These are phyloP conservation scores for Carallia pectinifolia DNA, from an alignment of 345 rosid genomes.

Conservation along the genomic window DNA sequence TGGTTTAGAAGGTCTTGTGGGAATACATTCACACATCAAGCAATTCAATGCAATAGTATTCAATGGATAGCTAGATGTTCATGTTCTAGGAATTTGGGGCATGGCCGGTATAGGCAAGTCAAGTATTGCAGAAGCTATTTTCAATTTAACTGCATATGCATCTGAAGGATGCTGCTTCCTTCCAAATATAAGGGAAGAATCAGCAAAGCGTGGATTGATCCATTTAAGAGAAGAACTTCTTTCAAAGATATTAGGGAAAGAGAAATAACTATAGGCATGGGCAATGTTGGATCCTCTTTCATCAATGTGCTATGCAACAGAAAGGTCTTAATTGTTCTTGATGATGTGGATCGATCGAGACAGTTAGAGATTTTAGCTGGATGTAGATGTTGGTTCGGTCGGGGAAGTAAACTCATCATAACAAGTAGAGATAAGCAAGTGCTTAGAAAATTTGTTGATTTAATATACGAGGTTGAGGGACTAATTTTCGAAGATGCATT, in stretches of 20 bases:
- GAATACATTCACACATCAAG: constrained; percentile 8
- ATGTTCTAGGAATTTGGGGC: constrained; percentile 18
- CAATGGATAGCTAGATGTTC: not conserved
- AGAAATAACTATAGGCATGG: not conserved
- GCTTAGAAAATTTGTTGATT: constrained; percentile 4
- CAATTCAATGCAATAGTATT: not conserved
- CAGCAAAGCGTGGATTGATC: constrained; percentile 1
- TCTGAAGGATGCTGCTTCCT: constrained; percentile 19
- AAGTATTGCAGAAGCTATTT: constrained; percentile 11
- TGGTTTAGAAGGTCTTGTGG: constrained; percentile 10
- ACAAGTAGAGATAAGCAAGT: constrained; percentile 20
- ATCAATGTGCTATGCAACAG: not conserved
- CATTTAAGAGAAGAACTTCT: constrained; percentile 2
- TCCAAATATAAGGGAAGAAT: constrained; percentile 7
- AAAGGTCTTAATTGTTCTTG: constrained; percentile 2
- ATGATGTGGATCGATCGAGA: not conserved
- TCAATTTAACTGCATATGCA: not conserved
- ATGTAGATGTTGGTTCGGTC: not conserved
- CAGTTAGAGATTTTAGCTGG: constrained; percentile 4
- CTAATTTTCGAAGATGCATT: not conserved
- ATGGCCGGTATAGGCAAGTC: constrained; percentile 21
- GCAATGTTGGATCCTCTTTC: not conserved
- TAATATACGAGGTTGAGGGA: not conserved
- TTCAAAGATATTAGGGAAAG: not conserved
- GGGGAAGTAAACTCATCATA: constrained; percentile 13